A percentile compares a stretch with the other conserved stretches of the same genome.
phyloP scores from a whole-genome alignment of 2,329 filamentous ascomycete species.

The Calonectria naviculata region DNA sequence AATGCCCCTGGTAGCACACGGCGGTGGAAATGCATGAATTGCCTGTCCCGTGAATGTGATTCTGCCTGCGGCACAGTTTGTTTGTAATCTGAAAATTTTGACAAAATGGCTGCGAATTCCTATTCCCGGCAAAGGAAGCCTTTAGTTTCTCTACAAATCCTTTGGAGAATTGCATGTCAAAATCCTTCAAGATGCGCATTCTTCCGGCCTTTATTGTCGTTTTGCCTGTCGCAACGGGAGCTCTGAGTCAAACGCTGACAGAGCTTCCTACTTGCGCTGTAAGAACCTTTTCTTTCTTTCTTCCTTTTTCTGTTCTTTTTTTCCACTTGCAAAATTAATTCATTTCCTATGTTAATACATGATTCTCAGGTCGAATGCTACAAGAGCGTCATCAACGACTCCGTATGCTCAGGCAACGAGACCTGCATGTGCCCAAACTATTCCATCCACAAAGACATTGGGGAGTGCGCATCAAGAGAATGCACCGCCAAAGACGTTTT shows the following conservation, averaged over 20 bases:
- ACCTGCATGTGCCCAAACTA: background rate
- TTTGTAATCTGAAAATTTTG: background rate
- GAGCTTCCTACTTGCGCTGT: background rate
- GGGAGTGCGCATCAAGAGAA: background rate
- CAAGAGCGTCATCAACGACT: background rate
- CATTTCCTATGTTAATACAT: background rate
- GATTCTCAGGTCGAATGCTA: background rate
- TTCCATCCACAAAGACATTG: background rate
- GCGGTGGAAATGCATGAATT: background rate
- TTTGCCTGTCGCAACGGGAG: background rate
- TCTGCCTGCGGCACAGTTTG: background rate
- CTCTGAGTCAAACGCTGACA: background rate
- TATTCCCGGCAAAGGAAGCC: background rate
- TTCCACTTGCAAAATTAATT: too few relatives aligned
- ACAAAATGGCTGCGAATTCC: background rate
- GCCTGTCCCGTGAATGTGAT: background rate
- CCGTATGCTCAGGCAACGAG: background rate
- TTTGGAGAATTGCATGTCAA: background rate
- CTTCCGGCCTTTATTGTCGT: background rate
- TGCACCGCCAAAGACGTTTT: background rate
- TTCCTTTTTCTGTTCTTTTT: too few relatives aligned
- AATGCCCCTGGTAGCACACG: background rate
- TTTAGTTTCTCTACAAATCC: background rate
- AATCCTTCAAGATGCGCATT: background rate
- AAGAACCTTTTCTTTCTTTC: background rate